These are phyloP conservation scores for Kodamaea kakaduensis DNA, from an alignment of 805 yeast species.

Conservation along the genomic window DNA sequence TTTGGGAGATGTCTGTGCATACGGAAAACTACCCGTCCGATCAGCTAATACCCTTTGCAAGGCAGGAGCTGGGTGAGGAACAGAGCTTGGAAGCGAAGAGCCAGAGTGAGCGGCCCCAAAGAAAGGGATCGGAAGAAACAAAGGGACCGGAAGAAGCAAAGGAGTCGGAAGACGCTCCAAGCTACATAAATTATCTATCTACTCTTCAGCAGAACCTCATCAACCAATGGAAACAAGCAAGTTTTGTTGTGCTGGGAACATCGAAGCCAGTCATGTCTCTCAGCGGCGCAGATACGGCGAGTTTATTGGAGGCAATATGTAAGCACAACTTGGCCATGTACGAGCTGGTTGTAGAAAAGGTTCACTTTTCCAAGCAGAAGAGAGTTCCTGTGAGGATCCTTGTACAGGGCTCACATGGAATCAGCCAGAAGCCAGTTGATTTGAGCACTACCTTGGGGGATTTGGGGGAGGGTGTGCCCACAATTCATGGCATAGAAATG, in stretches of 20 bases:
- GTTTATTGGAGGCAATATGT: slow-evolving; percentile 52
- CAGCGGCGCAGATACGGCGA: slow-evolving; percentile 55
- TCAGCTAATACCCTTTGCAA: slow-evolving; percentile 28
- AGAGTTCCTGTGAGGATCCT: slow-evolving; percentile 48
- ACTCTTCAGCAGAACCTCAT: slow-evolving; percentile 45
- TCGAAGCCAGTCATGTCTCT: slow-evolving; percentile 77
- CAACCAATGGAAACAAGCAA: slow-evolving; percentile 79
- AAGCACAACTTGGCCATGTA: slow-evolving; percentile 27
- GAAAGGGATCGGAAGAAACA: background rate
- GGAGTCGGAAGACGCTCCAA: too few relatives aligned
- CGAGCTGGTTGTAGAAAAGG: slow-evolving; percentile 24
- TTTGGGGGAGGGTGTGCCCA: slow-evolving; percentile 6
- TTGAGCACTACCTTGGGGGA: slow-evolving; percentile 1
- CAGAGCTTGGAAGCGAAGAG: slow-evolving; percentile 4
- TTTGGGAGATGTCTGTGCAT: slow-evolving; percentile 35
- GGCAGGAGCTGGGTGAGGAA: slow-evolving; percentile 10
- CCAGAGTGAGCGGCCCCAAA: background rate
- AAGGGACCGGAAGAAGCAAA: background rate
- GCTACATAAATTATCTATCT: background rate
- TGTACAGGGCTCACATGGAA: slow-evolving; percentile 34
- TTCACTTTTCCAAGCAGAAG: slow-evolving; percentile 10
- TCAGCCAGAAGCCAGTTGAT: slow-evolving; percentile 27
- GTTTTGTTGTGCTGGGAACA: slow-evolving; percentile 71
- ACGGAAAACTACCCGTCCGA: slow-evolving; percentile 25
- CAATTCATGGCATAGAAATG: slow-evolving; percentile 31